These are phyloP conservation scores for Speleostelium caveatum DNA, from an alignment of 78 protist species.

Conservation along the genomic window DNA sequence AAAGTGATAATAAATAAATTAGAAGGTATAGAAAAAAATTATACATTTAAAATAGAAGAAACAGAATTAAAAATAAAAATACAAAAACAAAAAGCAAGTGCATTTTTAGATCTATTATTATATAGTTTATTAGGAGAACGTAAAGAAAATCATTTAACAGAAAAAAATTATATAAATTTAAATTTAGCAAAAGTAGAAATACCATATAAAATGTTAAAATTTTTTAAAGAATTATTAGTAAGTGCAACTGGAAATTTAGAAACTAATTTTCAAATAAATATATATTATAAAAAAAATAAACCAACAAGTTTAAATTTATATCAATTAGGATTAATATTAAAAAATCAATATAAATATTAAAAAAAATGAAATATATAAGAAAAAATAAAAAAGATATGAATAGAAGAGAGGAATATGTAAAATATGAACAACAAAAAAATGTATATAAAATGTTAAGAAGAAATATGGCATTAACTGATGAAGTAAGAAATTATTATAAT, in stretches of 20 bases:
- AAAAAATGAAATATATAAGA: slow-evolving; percentile 10
- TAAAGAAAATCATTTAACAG: background rate
- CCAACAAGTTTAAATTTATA: background rate
- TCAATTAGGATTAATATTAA: background rate
- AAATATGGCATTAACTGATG: background rate
- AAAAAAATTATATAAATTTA: slow-evolving; percentile 8
- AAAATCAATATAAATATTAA: background rate
- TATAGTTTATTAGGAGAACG: background rate
- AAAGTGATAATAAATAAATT: background rate
- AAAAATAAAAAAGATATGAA: slow-evolving; percentile 18
- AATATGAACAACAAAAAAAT: background rate
- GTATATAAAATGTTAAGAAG: slow-evolving; percentile 26
- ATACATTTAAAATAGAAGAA: background rate
- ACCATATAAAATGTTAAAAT: slow-evolving; percentile 6
- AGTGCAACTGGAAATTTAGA: background rate
- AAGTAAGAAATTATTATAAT: slow-evolving; percentile 5
- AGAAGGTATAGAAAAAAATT: background rate
- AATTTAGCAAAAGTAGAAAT: background rate
- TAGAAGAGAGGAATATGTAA: background rate
- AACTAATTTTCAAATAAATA: background rate
- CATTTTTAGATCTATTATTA: background rate
- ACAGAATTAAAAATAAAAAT: background rate
- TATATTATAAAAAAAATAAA: background rate
- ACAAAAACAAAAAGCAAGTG: background rate
- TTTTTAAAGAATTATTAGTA: background rate